Base-by-base conservation (phyloP, 2,329 filamentous ascomycete genomes). In the Neonectria ditissima region DNA sequence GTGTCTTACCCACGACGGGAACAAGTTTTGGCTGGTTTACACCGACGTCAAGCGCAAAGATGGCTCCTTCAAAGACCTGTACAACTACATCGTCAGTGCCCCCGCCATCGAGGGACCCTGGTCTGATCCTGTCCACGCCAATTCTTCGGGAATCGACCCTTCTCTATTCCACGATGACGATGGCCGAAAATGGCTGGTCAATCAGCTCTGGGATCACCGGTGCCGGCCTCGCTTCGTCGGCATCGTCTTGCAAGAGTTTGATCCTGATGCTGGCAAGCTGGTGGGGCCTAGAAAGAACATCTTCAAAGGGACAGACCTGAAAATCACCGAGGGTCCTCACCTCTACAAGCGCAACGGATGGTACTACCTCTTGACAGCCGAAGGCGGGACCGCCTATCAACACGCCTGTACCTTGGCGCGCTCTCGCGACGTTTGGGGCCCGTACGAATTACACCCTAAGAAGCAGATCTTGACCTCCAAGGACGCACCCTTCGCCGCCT, bases 41-140 rank as follows among this genome's bases (percentile, higher is more conserved):
- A 89, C 87, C 1, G 87, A 90, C 69, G 87, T 90, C 22, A 90
- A 89, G 77, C 86, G 88, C 67, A 90, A 90, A 74, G 88, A 90
- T 68, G 88, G 88, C 14, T 86, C 84, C 2, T 89, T 89, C 81
- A 89, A 88, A 73, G 87, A 89, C 69, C 82, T 85, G 1, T 87
- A 84, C 66, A 90, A 89, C 71, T 90, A 89, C 72, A 89, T 90
- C 62, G 83, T 90, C 57, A 84, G 72, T 41, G 82, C 85, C 1
- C 77, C 81, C 0, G 69, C 78, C 9, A 86, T 89, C 55, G 81
- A 84, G 39, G 88, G 87, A 0, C 87, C 87, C 0, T 90, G 87
- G 87, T 87, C 86, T 0, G 87, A 90, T 50, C 87, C 87, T 0
- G 73, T 86, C 5, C 86, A 86, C 68, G 80, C 82, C 71, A 89